Percentiles rank a stretch among this genome's conserved stretches.
Evolutionary conservation across 2,329 filamentous ascomycete genomes (phyloP).

Genomic region (Pseudocercospora fijiensis): DNA sequence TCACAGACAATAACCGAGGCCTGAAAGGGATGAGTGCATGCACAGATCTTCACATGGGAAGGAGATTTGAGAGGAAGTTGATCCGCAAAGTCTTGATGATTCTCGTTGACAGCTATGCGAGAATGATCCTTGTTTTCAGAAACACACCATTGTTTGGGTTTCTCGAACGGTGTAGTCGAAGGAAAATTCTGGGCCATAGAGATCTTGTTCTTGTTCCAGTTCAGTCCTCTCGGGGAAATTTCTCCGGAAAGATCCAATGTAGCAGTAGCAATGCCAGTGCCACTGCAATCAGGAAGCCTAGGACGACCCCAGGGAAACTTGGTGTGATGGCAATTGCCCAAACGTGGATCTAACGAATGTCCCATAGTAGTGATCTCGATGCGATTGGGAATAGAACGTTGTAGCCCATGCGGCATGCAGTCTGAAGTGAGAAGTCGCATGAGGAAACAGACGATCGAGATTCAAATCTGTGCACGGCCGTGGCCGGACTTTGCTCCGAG

Average conservation of each 20-base stretch:
- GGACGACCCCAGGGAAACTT: constrained; percentile 13
- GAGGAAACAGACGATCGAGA: too few relatives aligned
- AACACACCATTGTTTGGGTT: neutral
- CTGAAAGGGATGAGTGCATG: neutral
- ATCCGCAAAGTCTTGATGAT: neutral
- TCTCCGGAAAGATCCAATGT: constrained; percentile 2
- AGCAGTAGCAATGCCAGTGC: constrained; percentile 8
- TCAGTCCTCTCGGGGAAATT: constrained; percentile 5
- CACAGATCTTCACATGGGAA: neutral
- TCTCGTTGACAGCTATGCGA: neutral
- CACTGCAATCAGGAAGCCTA: constrained; percentile 6
- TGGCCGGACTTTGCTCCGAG: too few relatives aligned
- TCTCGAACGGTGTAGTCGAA: neutral
- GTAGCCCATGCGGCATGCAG: too few relatives aligned
- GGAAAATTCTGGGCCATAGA: neutral
- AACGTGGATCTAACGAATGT: neutral
- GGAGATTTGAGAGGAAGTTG: neutral
- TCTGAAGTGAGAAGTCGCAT: too few relatives aligned
- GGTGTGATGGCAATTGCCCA: constrained; percentile 9
- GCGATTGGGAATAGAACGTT: constrained; percentile 8
- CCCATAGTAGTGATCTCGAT: neutral
- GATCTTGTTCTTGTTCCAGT: constrained; percentile 5
- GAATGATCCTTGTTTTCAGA: neutral
- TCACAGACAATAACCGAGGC: neutral
- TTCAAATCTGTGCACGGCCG: too few relatives aligned